A percentile compares a stretch with the other conserved stretches of the same genome.
Evolutionary conservation across 192 early-diverging fungal species (phyloP).

Genomic region (Allomyces macrogynus): DNA sequence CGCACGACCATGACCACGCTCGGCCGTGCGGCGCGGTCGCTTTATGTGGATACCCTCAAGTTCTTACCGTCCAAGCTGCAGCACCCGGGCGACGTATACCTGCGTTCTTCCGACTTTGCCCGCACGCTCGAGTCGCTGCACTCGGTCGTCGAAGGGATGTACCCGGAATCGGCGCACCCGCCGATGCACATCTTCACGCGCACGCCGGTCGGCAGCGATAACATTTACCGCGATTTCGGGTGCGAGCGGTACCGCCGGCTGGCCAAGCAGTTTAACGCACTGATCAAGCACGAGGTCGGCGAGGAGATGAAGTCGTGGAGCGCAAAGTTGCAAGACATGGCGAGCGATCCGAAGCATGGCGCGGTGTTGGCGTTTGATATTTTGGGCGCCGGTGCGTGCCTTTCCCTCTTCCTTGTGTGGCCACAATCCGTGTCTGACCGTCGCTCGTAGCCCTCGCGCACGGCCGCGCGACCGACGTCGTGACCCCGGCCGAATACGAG

Average conservation of each 20-base stretch:
- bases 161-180: constrained; percentile 14
- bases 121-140: constrained; percentile 49
- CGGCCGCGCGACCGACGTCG: not conserved
- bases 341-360: not conserved
- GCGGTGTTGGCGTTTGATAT: not conserved
- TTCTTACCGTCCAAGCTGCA: constrained; percentile 3
- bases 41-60: not conserved
- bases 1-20: constrained; percentile 22
- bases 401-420: no score
- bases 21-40: constrained; percentile 7
- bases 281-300: not conserved
- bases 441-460: not conserved
- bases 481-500: not conserved
- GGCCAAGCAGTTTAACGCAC: not conserved
- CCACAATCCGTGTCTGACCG: no score
- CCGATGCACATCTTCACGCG: constrained; percentile 1
- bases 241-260: not conserved
- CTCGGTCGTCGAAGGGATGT: constrained; percentile 36
- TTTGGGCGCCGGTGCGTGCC: not conserved
- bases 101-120: constrained; percentile 33
- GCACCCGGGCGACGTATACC: constrained; percentile 19
- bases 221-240: not conserved
- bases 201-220: not conserved
- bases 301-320: not conserved
- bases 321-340: not conserved